These are phyloP conservation scores for Poa annua DNA, from an alignment of 176 grass and related monocot genomes.

Conservation along the genomic window DNA sequence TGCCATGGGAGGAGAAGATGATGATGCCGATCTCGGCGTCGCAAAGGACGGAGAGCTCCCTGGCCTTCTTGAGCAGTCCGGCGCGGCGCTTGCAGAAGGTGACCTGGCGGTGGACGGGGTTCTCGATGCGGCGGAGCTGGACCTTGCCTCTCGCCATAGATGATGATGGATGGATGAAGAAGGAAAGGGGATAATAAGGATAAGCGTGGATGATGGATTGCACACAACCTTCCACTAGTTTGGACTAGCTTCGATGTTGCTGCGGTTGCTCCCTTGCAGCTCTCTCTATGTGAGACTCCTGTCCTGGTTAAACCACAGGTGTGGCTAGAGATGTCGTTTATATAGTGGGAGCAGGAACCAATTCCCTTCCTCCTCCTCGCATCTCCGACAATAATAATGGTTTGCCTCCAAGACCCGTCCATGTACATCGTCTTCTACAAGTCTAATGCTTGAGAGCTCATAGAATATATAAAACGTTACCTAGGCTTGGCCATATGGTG, in stretches of 20 bases:
- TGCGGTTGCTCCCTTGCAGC: constrained; percentile 31
- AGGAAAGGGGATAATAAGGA: neutral
- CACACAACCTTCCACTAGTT: constrained; percentile 97
- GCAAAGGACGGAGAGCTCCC: constrained; percentile 88
- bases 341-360: constrained; percentile 44
- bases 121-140: constrained; percentile 73
- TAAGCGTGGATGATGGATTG: constrained; percentile 28
- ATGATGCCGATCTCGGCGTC: constrained; percentile 93
- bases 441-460: neutral
- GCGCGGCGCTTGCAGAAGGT: constrained; percentile 98
- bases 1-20: constrained; percentile 94
- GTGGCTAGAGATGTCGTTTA: constrained; percentile 33
- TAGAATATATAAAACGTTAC: neutral
- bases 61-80: constrained; percentile 92
- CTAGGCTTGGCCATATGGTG: neutral
- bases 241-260: constrained; percentile 99
- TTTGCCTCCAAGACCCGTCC: neutral
- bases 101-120: constrained; percentile 84
- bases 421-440: constrained; percentile 6
- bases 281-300: constrained; percentile 10
- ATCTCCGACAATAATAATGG: constrained; percentile 12
- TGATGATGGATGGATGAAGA: neutral
- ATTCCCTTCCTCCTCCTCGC: neutral
- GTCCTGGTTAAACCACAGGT: constrained; percentile 41
- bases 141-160: constrained; percentile 75